These are phyloP conservation scores for Lecanicillium sp. DNA, from an alignment of 2,329 filamentous ascomycete species.

Conservation along the genomic window DNA sequence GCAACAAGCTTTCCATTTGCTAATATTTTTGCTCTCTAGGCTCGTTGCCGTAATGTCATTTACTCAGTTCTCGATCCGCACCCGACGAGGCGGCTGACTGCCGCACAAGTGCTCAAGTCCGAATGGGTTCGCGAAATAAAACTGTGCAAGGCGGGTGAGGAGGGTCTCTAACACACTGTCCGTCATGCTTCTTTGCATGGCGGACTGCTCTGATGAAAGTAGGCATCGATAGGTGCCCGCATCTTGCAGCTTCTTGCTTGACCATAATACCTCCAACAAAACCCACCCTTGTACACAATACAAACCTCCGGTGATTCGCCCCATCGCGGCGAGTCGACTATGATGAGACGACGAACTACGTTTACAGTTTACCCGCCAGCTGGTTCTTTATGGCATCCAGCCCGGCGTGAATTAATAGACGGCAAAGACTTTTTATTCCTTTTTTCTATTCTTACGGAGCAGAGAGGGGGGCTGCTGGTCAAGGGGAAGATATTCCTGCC, in stretches of 20 bases:
- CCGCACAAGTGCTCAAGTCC: slow-evolving; percentile 92
- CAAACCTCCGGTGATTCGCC: slow-evolving; percentile 3
- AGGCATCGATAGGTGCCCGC: slow-evolving; percentile 7
- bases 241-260: slow-evolving; percentile 17
- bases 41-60: slow-evolving; percentile 95
- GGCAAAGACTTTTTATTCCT: too few relatives aligned
- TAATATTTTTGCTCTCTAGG: slow-evolving; percentile 43
- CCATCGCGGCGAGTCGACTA: slow-evolving; percentile 9
- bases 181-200: slow-evolving; percentile 20
- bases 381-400: too few relatives aligned
- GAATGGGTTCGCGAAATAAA: slow-evolving; percentile 99
- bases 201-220: slow-evolving; percentile 17
- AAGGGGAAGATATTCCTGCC: too few relatives aligned
- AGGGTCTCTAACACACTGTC: slow-evolving; percentile 62
- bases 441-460: too few relatives aligned
- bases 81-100: slow-evolving; percentile 83
- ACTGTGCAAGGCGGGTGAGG: slow-evolving; percentile 91
- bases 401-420: too few relatives aligned
- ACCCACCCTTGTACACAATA: slow-evolving; percentile 2
- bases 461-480: too few relatives aligned
- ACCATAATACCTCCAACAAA: slow-evolving; percentile 2
- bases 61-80: slow-evolving; percentile 98
- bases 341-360: slow-evolving; percentile 6
- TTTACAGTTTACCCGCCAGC: too few relatives aligned
- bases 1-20: not conserved